Evolutionary conservation across 2,329 filamentous ascomycete genomes (phyloP).

Genomic region (Incumbomyces lentus): DNA sequence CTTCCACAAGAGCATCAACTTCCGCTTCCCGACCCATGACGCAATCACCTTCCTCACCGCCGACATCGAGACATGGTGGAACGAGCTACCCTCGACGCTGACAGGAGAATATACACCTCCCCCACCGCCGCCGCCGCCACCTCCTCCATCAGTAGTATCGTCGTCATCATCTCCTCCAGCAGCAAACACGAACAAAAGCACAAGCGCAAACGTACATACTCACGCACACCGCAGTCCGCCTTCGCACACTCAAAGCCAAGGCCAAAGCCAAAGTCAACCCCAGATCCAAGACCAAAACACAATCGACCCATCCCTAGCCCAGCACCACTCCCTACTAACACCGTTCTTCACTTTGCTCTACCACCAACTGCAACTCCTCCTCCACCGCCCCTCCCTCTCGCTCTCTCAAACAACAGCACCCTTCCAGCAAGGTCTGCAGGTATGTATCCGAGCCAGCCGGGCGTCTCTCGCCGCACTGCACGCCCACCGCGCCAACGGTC

Average conservation of each 20-base stretch:
- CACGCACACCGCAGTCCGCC: too few species aligned
- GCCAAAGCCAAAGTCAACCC: not conserved
- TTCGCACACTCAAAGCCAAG: too few species aligned
- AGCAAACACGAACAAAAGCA: too few species aligned
- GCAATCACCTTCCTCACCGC: constrained; percentile 30
- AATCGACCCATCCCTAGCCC: constrained; percentile 10
- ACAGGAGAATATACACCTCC: constrained; percentile 8
- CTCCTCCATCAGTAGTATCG: too few species aligned
- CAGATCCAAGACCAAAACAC: constrained; percentile 5
- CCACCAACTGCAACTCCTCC: constrained; percentile 31
- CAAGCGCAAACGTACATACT: too few species aligned
- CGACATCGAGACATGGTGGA: constrained; percentile 35
- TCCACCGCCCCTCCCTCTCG: constrained; percentile 31
- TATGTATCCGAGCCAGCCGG: constrained; percentile 31
- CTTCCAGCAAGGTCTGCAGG: constrained; percentile 32
- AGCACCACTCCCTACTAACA: constrained; percentile 22
- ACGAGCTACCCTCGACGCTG: constrained; percentile 25
- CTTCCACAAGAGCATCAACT: constrained; percentile 34
- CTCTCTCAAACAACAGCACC: constrained; percentile 29
- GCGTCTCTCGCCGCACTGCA: constrained; percentile 29
- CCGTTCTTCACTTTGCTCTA: constrained; percentile 34
- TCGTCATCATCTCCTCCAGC: too few species aligned
- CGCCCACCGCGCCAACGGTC: constrained; percentile 24
- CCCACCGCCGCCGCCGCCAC: too few species aligned
- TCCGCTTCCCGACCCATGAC: constrained; percentile 29